phyloP scores from a whole-genome alignment of 768 basidiomycete genomes.

The Boletus sp. region DNA sequence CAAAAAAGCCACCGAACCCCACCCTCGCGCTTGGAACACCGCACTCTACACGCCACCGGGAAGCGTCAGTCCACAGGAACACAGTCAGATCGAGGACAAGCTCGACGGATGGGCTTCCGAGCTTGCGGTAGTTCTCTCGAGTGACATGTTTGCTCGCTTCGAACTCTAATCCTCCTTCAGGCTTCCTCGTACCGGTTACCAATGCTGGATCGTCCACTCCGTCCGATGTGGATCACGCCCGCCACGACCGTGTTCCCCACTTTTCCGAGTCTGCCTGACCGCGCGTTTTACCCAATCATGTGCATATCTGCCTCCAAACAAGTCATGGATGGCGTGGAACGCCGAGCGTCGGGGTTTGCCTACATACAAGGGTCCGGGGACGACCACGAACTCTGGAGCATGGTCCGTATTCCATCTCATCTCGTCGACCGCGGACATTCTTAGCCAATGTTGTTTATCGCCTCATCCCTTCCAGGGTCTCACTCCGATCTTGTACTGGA shows the following conservation, averaged over 20 bases:
- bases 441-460: not conserved
- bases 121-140: constrained; percentile 49
- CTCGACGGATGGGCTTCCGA: constrained; percentile 69
- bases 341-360: constrained; percentile 65
- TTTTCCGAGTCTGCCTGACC: constrained; percentile 23
- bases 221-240: constrained; percentile 89
- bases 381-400: constrained; percentile 89
- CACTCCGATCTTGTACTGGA: constrained; percentile 74
- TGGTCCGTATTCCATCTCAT: constrained; percentile 42
- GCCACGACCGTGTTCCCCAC: constrained; percentile 52
- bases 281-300: constrained; percentile 65
- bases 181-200: constrained; percentile 72
- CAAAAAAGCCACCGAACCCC: constrained; percentile 1
- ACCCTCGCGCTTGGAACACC: constrained; percentile 47
- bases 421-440: not conserved
- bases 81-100: constrained; percentile 65
- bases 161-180: constrained; percentile 34
- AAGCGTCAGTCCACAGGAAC: constrained; percentile 71
- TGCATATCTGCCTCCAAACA: constrained; percentile 86
- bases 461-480: constrained; percentile 52
- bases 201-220: constrained; percentile 58
- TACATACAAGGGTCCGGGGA: constrained; percentile 96
- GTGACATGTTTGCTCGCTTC: not conserved
- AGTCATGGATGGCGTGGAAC: constrained; percentile 56
- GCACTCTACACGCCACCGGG: constrained; percentile 69